Evolutionary conservation across 192 early-diverging fungal genomes (phyloP), one percentile per base, ranked within the genome.

Genomic region (Podila epicladia): DNA sequence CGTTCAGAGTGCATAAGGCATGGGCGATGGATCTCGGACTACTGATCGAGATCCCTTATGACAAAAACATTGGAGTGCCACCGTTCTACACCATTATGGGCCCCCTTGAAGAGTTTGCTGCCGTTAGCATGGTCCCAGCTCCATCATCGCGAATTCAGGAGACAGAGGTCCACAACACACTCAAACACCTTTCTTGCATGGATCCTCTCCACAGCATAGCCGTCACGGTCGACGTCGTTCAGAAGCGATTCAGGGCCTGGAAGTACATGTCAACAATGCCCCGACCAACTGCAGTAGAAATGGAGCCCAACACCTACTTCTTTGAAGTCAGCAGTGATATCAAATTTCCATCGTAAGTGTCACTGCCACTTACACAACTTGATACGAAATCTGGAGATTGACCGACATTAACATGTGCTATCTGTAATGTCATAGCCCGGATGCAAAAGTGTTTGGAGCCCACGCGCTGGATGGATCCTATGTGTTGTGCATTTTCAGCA

Each of bases 1-100:
- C 87, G 0, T 86, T 85, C 53, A 38, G 28, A 4, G 69, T 87
- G 3, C 64, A 84, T 26, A 66, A 59, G 7, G 84, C 83, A 6
- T 88, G 85, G 85, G 80, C 88, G 3, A 73, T 90, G 62, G 70
- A 83, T 51, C 26, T 74, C 19, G 88, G 88, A 15, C 33, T 90
- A 11, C 59, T 90, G 35, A 26, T 90, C 35, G 66, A 87, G 53
- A 69, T 78, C 9, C 65, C 57, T 24, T 32, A 55, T 1, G 82
- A 24, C 31, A 57, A 9, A 68, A 71, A 58, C 8, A 31, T 37
- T 9, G 49, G 53, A 41, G 29, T 83, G 12, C 65, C 86, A 15
- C 35, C 66, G 31, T 73, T 89, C 22, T 87, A 85, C 49, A 88
- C 73, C 62, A 61, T 88, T 13, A 64, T 74, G 55, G 85, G 87